Conservation (phyloP, 1,139 yeast species). For the Debaryomyces sp. region DNA sequence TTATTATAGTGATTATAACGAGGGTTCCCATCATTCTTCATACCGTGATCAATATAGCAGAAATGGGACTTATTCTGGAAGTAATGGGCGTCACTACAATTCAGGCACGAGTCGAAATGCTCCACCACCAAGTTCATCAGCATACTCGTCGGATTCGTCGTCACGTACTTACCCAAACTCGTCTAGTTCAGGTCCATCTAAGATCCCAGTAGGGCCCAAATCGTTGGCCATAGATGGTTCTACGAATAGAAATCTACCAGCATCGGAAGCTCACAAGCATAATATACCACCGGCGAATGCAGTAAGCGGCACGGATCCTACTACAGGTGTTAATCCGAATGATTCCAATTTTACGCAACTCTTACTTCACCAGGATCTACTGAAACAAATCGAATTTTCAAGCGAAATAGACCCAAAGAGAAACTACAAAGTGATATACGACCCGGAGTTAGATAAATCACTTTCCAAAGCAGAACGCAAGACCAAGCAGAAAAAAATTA, state of each 20-base stretch:
- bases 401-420: slow-evolving; percentile 25
- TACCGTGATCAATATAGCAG: slow-evolving; percentile 3
- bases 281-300: neutral
- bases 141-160: slow-evolving; percentile 1
- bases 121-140: slow-evolving; percentile 9
- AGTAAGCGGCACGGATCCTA: slow-evolving; percentile 31
- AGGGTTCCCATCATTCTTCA: neutral
- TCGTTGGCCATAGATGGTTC: neutral
- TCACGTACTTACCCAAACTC: neutral
- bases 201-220: slow-evolving; percentile 6
- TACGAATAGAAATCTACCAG: neutral
- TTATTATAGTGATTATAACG: slow-evolving; percentile 10
- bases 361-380: slow-evolving; percentile 33
- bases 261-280: neutral
- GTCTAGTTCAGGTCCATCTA: neutral
- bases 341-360: slow-evolving; percentile 36
- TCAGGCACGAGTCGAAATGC: slow-evolving; percentile 13
- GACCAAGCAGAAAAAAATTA: slow-evolving; percentile 40
- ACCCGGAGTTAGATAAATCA: slow-evolving; percentile 53
- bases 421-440: slow-evolving; percentile 52
- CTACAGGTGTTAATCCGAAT: slow-evolving; percentile 34
- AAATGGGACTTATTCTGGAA: neutral
- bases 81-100: slow-evolving; percentile 12
- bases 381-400: slow-evolving; percentile 14
- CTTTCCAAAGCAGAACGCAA: slow-evolving; percentile 34